Evolutionary conservation across 306 rosid genomes (phyloP), one percentile per base, ranked within the genome.

Genomic region (Fragaria nilgerrensis): DNA sequence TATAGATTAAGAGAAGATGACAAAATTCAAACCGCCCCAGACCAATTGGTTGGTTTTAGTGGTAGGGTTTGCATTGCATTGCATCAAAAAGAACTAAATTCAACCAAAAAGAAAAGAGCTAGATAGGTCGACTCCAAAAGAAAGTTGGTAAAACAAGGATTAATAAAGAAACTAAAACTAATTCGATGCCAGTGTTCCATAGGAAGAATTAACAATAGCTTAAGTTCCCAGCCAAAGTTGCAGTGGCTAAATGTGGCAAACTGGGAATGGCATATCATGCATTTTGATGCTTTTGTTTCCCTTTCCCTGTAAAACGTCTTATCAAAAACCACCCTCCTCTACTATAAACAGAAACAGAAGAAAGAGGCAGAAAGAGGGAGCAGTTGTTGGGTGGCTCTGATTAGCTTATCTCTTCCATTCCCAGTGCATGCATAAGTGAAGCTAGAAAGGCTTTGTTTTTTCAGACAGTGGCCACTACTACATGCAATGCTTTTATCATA

Each of bases 231-330:
- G 58, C 37, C 37, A 77, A 32, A 83, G 65, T 37, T 64, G 23
- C 43, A 65, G 43, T 64, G 74, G 4, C 87, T 80, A 78, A 79
- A 86, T 78, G 64, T 85, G 86, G 89, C 79, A 84, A 62, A 62
- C 13, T 74, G 68, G 43, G 69, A 27, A 83, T 72, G 75, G 85
- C 80, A 88, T 79, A 7, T 19, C 12, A 12, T 53, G 50, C 66
- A 52, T 53, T 36, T 73, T 77, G 68, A 82, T 81, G 80, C 85
- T 70, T 52, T 64, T 69, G 68, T 34, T 5, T 63, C 39, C 48
- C 65, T 45, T 79, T 68, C 64, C 77, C 78, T 76, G 29, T 47
- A 85, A 73, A 72, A 74, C 80, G 87, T 85, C 93, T 74, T 68
- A 37, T 88, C 90, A 59, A 23, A 62, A 73, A 67, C 71, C 84